Conservation (phyloP, 768 basidiomycete genomes). For the Asterophora lycoperdoides region DNA sequence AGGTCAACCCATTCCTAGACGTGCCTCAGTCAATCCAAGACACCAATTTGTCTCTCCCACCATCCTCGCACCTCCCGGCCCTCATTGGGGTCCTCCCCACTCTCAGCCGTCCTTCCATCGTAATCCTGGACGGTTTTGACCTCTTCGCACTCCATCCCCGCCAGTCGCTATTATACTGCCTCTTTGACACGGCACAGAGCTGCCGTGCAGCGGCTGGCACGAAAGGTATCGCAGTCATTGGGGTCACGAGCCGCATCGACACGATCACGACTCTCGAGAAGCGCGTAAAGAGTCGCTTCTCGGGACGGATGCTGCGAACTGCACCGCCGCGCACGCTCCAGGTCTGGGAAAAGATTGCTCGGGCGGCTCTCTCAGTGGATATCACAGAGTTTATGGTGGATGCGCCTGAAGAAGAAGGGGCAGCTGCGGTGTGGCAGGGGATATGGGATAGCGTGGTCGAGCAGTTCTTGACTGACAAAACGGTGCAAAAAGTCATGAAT, state of each 20-base stretch:
- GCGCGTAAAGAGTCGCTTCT: constrained; percentile 95
- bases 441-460: constrained; percentile 60
- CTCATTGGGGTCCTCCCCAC: constrained; percentile 76
- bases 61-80: constrained; percentile 67
- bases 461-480: constrained; percentile 47
- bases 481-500: constrained; percentile 40
- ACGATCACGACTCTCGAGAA: constrained; percentile 90
- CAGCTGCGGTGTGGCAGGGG: constrained; percentile 50
- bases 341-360: constrained; percentile 49
- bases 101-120: constrained; percentile 71
- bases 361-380: constrained; percentile 38
- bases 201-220: constrained; percentile 55
- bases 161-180: constrained; percentile 90
- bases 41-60: constrained; percentile 41
- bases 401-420: constrained; percentile 17
- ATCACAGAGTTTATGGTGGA: constrained; percentile 15
- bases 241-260: constrained; percentile 82
- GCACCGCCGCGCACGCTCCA: constrained; percentile 50
- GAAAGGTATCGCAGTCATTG: constrained; percentile 80
- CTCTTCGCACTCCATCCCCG: constrained; percentile 89
- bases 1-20: constrained; percentile 49
- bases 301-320: constrained; percentile 82
- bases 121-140: constrained; percentile 91
- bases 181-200: constrained; percentile 91
- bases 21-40: constrained; percentile 3